Evolutionary conservation across 768 basidiomycete species (phyloP).

Genomic region (Panus rudis): DNA sequence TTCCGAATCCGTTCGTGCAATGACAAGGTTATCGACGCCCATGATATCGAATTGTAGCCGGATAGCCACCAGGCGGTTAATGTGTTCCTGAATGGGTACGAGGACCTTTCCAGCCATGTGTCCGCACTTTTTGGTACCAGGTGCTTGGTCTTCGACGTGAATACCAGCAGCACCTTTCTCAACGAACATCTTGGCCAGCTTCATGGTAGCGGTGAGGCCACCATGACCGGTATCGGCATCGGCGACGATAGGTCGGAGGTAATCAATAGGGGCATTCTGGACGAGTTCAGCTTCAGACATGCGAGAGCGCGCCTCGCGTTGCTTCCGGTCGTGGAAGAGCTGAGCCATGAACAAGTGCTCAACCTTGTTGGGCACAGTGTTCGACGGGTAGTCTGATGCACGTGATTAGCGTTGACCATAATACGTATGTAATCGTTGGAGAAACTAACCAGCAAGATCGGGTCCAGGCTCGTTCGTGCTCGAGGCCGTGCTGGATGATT

Average conservation of each 20-base stretch:
- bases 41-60: slow-evolving; percentile 97
- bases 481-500: slow-evolving; percentile 89
- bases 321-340: slow-evolving; percentile 98
- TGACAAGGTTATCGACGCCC: slow-evolving; percentile 91
- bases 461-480: slow-evolving; percentile 96
- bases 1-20: slow-evolving; percentile 95
- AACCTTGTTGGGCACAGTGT: slow-evolving; percentile 98
- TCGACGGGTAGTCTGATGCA: slow-evolving; percentile 89
- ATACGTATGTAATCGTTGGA: neutral
- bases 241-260: slow-evolving; percentile 89
- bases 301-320: slow-evolving; percentile 69
- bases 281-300: slow-evolving; percentile 68
- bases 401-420: neutral
- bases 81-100: slow-evolving; percentile 95
- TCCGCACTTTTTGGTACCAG: slow-evolving; percentile 94
- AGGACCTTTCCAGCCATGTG: slow-evolving; percentile 96
- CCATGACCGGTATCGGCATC: slow-evolving; percentile 99
- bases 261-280: slow-evolving; percentile 70
- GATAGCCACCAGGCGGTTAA: slow-evolving; percentile 95
- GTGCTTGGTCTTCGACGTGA: slow-evolving; percentile 96
- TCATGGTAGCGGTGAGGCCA: slow-evolving; percentile 97
- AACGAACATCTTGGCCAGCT: slow-evolving; percentile 97
- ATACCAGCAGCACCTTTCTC: slow-evolving; percentile 98
- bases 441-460: slow-evolving; percentile 82
- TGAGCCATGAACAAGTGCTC: slow-evolving; percentile 98